A percentile compares a stretch with the other conserved stretches of the same genome.
Evolutionary conservation across 2,329 filamentous ascomycete genomes (phyloP).

Genomic region (Cadophora sp.): DNA sequence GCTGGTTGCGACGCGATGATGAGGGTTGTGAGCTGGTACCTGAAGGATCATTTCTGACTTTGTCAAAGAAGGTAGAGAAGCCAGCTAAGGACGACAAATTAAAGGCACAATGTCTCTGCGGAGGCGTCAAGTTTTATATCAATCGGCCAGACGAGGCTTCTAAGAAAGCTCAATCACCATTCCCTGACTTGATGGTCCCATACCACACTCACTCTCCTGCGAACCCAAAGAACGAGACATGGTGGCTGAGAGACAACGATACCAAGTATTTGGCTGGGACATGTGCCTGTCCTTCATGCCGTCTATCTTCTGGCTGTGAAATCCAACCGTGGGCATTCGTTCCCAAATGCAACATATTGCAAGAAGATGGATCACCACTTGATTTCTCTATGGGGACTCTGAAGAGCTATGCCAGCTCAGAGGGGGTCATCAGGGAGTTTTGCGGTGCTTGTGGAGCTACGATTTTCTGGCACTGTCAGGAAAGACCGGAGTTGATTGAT

Average conservation of each 20-base stretch:
- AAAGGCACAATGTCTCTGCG: constrained; percentile 59
- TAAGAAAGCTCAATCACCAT: constrained; percentile 52
- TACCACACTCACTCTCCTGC: constrained; percentile 47
- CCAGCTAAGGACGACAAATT: constrained; percentile 39
- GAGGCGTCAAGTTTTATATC: constrained; percentile 61
- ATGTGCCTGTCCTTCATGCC: constrained; percentile 68
- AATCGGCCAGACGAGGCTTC: constrained; percentile 59
- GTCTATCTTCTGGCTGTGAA: constrained; percentile 65
- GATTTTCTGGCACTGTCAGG: constrained; percentile 65
- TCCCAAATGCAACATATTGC: constrained; percentile 62
- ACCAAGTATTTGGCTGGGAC: constrained; percentile 64
- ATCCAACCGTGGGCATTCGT: constrained; percentile 72
- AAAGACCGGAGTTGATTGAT: constrained; percentile 63
- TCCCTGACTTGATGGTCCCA: constrained; percentile 60
- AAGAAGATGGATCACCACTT: constrained; percentile 46
- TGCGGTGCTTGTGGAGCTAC: constrained; percentile 68
- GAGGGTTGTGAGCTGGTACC: constrained; percentile 25
- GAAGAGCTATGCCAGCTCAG: constrained; percentile 59
- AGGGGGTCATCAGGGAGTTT: constrained; percentile 63
- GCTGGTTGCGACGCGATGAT: constrained; percentile 24
- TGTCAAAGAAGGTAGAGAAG: constrained; percentile 14
- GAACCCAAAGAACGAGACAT: constrained; percentile 49
- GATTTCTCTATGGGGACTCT: constrained; percentile 52
- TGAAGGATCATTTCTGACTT: constrained; percentile 18
- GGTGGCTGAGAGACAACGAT: constrained; percentile 35